These are phyloP conservation scores for Penicillium italicum DNA, from an alignment of 2,329 filamentous ascomycete species.

Conservation along the genomic window DNA sequence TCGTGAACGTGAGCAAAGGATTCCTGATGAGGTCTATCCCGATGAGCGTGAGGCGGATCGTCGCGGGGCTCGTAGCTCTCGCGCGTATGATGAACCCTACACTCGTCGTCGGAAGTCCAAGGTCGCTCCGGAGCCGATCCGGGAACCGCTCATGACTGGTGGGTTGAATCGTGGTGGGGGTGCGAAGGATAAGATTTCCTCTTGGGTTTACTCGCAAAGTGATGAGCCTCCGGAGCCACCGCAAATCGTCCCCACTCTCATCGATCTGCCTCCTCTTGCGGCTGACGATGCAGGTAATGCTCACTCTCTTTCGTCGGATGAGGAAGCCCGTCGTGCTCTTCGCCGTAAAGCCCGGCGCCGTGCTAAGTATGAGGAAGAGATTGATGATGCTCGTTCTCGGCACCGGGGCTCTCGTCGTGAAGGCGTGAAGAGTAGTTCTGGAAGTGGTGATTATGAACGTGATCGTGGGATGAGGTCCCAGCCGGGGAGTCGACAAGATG, in stretches of 20 bases:
- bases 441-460: conserved; percentile 41
- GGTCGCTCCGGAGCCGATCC: conserved; percentile 19
- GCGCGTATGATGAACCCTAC: conserved; percentile 34
- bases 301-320: conserved; percentile 42
- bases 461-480: conserved; percentile 34
- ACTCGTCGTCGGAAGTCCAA: conserved; percentile 37
- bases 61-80: conserved; percentile 24
- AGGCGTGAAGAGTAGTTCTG: conserved; percentile 40
- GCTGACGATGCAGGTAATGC: conserved; percentile 29
- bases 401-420: conserved; percentile 34
- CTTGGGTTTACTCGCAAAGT: conserved; percentile 49
- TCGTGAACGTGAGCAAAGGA: conserved; percentile 32
- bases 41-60: conserved; percentile 29
- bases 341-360: conserved; percentile 40
- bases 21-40: conserved; percentile 23
- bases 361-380: conserved; percentile 43
- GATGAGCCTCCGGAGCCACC: conserved; percentile 49
- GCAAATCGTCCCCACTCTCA: conserved; percentile 44
- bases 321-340: conserved; percentile 39
- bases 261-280: conserved; percentile 40
- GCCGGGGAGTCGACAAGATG: conserved; percentile 22
- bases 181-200: conserved; percentile 47
- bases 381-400: conserved; percentile 36
- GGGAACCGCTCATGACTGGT: conserved; percentile 32
- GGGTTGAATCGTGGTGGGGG: conserved; percentile 14